A percentile compares a stretch with the other conserved stretches of the same genome.
Conservation (phyloP, 2,329 filamentous ascomycete genomes). For the Phoma sp. region DNA sequence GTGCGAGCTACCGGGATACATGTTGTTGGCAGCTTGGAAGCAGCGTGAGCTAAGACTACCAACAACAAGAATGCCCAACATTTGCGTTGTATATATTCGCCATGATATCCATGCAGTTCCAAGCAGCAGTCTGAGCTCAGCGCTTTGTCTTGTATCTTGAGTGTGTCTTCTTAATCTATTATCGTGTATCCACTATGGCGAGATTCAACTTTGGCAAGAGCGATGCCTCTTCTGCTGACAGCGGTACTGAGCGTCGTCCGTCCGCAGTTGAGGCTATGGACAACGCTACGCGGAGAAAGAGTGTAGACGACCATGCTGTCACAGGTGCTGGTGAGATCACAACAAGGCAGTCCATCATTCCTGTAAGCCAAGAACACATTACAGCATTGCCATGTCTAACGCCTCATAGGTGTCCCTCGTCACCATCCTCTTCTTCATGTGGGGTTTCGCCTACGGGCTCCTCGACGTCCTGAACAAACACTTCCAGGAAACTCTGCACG, state of each 20-base stretch:
- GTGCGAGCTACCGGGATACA: conserved; percentile 5
- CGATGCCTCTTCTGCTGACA: conserved; percentile 10
- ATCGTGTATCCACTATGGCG: conserved; percentile 2
- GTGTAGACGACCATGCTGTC: conserved; percentile 29
- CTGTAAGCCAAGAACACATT: not conserved
- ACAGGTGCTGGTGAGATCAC: conserved; percentile 50
- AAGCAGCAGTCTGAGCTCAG: conserved; percentile 18
- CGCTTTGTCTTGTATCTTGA: not conserved
- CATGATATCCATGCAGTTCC: not conserved
- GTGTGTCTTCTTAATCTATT: not conserved
- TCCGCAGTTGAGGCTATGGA: conserved; percentile 30
- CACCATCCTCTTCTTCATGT: conserved; percentile 81
- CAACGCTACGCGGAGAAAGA: conserved; percentile 19
- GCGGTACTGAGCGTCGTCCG: conserved; percentile 19
- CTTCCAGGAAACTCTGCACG: conserved; percentile 65
- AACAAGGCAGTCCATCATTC: conserved; percentile 65
- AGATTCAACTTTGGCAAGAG: conserved; percentile 20
- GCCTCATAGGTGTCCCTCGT: conserved; percentile 57
- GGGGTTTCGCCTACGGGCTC: conserved; percentile 87
- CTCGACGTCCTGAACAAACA: conserved; percentile 78
- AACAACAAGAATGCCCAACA: conserved; percentile 5
- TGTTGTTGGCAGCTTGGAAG: conserved; percentile 19
- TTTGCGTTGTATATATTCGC: conserved; percentile 12
- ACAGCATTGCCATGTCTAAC: not conserved
- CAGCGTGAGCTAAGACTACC: conserved; percentile 1